These are phyloP conservation scores for Fusarium paranaense DNA, from an alignment of 2,329 filamentous ascomycete species.

Conservation along the genomic window DNA sequence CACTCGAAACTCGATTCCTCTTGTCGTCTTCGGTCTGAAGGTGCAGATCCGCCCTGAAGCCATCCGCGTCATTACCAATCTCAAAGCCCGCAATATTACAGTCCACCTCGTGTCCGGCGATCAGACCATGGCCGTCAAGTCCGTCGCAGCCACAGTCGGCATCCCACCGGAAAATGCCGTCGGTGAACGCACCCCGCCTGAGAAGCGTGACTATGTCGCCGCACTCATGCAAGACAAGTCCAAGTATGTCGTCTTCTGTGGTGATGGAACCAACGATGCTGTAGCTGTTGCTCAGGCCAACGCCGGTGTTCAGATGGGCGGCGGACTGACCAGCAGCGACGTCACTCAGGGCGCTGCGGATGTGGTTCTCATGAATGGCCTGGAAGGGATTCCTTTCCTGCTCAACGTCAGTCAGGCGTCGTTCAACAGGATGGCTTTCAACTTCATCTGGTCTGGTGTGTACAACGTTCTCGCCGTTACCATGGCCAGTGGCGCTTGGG, in stretches of 20 bases:
- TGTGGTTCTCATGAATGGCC: constrained; percentile 57
- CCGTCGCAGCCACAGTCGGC: constrained; percentile 53
- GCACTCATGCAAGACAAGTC: neutral
- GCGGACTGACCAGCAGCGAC: constrained; percentile 58
- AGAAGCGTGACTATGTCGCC: constrained; percentile 56
- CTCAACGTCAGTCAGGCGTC: constrained; percentile 58
- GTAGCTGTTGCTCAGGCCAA: constrained; percentile 70
- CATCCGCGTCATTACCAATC: constrained; percentile 52
- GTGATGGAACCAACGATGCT: constrained; percentile 75
- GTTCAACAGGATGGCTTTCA: constrained; percentile 57
- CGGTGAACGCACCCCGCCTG: constrained; percentile 60
- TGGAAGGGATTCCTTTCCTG: constrained; percentile 56
- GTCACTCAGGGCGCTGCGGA: constrained; percentile 48
- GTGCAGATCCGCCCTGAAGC: constrained; percentile 53
- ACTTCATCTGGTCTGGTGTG: constrained; percentile 68
- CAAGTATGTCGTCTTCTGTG: constrained; percentile 65
- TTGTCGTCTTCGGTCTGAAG: constrained; percentile 58
- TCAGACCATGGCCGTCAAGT: constrained; percentile 57
- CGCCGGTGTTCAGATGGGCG: constrained; percentile 69
- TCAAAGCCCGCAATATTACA: constrained; percentile 59
- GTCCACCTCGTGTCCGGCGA: constrained; percentile 68
- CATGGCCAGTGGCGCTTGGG: constrained; percentile 69
- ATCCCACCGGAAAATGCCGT: constrained; percentile 52
- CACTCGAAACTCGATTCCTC: constrained; percentile 42
- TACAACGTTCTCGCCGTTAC: constrained; percentile 71